Conservation (phyloP, 2,329 filamentous ascomycete species). For the Aspergillus japonicus region DNA sequence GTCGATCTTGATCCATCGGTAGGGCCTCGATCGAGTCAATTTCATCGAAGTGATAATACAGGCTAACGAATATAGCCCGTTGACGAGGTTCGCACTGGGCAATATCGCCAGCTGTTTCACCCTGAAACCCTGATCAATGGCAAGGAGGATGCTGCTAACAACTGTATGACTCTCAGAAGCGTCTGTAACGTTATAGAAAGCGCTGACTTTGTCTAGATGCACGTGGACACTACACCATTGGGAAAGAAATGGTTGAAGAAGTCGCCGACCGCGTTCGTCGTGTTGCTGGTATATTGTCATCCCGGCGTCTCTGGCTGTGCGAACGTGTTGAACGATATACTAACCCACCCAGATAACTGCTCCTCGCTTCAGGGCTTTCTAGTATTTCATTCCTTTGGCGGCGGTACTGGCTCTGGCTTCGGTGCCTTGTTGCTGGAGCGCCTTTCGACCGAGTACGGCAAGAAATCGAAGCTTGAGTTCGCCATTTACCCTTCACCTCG, state of each 20-base stretch:
- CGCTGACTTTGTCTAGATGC: conserved; percentile 50
- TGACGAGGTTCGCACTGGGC: conserved; percentile 65
- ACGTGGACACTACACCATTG: conserved; percentile 67
- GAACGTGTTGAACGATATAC: conserved; percentile 3
- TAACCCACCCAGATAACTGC: conserved; percentile 57
- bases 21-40: conserved; percentile 21
- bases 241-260: conserved; percentile 64
- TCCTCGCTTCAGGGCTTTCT: conserved; percentile 65
- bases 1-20: conserved; percentile 65
- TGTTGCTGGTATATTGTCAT: conserved; percentile 53
- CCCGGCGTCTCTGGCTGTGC: background rate
- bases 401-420: conserved; percentile 67
- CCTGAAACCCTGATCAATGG: conserved; percentile 65
- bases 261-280: conserved; percentile 65
- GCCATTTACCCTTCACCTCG: conserved; percentile 64
- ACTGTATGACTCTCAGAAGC: conserved; percentile 46
- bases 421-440: conserved; percentile 64
- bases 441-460: conserved; percentile 63
- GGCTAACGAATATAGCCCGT: conserved; percentile 50
- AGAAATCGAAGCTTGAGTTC: conserved; percentile 69
- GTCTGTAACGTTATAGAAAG: background rate
- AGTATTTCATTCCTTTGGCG: conserved; percentile 68
- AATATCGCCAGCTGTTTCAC: conserved; percentile 64
- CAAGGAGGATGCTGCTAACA: conserved; percentile 69
- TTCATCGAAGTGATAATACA: background rate